phyloP scores from a whole-genome alignment of 2,329 filamentous ascomycete genomes.

The Rugonectria rugulosa region DNA sequence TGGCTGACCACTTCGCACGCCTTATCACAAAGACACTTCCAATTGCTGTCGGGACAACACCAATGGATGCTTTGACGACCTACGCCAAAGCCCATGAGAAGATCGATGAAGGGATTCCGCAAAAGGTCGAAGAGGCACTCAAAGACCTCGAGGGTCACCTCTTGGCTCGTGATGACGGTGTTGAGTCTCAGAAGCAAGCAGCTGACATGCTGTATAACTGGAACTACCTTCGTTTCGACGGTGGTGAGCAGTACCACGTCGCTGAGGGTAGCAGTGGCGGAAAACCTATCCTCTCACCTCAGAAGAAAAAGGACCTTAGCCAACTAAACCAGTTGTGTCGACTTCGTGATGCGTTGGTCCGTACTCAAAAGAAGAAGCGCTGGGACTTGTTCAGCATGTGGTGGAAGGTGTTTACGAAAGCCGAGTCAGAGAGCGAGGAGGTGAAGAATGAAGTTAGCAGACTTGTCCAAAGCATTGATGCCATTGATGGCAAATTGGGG shows the following conservation, averaged over 20 bases:
- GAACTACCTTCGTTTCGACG: slow-evolving; percentile 35
- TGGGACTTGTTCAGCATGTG: slow-evolving; percentile 53
- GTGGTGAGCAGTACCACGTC: slow-evolving; percentile 39
- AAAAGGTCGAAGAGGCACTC: slow-evolving; percentile 28
- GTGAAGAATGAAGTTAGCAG: too few species aligned
- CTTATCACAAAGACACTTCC: slow-evolving; percentile 35
- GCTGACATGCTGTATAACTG: slow-evolving; percentile 42
- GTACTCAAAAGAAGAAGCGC: slow-evolving; percentile 32
- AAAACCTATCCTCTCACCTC: slow-evolving; percentile 12
- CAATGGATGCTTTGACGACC: slow-evolving; percentile 48
- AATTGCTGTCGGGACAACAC: slow-evolving; percentile 45
- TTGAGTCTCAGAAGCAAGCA: slow-evolving; percentile 42
- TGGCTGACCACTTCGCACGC: slow-evolving; percentile 39
- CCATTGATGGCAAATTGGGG: too few species aligned
- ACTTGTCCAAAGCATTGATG: too few species aligned
- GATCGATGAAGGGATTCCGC: slow-evolving; percentile 2
- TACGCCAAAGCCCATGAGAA: slow-evolving; percentile 40
- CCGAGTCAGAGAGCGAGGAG: too few species aligned
- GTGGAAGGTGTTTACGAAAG: slow-evolving; percentile 47
- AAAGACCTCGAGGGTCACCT: slow-evolving; percentile 37
- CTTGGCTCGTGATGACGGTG: slow-evolving; percentile 41
- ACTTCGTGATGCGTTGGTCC: slow-evolving; percentile 31
- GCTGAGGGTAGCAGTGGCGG: slow-evolving; percentile 21
- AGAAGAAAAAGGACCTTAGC: slow-evolving; percentile 11
- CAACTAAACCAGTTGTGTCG: slow-evolving; percentile 35